These are phyloP conservation scores for Exophiala xenobiotica DNA, from an alignment of 2,329 filamentous ascomycete species.

Conservation along the genomic window DNA sequence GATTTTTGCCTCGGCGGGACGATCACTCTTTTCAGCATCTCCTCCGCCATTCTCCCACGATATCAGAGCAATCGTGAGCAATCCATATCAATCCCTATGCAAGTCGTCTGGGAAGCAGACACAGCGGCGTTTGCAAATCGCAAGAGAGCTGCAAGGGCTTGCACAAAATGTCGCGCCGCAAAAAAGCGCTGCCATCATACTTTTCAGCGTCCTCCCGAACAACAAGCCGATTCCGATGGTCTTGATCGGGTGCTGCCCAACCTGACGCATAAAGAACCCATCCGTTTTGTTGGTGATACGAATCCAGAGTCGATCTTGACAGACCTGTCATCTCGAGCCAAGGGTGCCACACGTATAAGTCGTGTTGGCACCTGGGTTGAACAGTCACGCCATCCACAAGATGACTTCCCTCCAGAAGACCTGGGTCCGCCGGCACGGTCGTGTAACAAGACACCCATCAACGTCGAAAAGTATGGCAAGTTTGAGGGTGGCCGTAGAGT, in stretches of 20 bases:
- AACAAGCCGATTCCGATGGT: constrained; percentile 28
- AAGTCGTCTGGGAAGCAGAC: constrained; percentile 30
- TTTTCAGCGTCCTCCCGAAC: constrained; percentile 28
- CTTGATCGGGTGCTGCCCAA: constrained; percentile 28
- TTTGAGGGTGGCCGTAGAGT: constrained; percentile 28
- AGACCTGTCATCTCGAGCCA: constrained; percentile 23
- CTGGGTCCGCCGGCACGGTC: constrained; percentile 17
- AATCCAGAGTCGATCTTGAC: constrained; percentile 43
- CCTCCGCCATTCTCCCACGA: neutral
- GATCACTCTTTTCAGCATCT: constrained; percentile 4
- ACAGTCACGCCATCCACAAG: constrained; percentile 20
- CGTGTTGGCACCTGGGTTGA: constrained; percentile 31
- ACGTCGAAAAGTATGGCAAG: constrained; percentile 31
- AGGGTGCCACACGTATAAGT: constrained; percentile 25
- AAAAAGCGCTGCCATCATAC: constrained; percentile 33
- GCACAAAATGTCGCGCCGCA: constrained; percentile 27
- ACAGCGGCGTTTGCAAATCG: constrained; percentile 30
- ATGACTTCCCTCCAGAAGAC: constrained; percentile 18
- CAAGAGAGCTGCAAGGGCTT: constrained; percentile 30
- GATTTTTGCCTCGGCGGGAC: neutral
- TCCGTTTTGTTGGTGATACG: constrained; percentile 42
- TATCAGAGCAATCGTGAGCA: neutral
- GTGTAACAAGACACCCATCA: constrained; percentile 28
- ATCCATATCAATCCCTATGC: constrained; percentile 14
- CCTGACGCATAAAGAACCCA: constrained; percentile 29